Evolutionary conservation across 441 rosid species (phyloP).

Genomic region (Mallotus japonicus): DNA sequence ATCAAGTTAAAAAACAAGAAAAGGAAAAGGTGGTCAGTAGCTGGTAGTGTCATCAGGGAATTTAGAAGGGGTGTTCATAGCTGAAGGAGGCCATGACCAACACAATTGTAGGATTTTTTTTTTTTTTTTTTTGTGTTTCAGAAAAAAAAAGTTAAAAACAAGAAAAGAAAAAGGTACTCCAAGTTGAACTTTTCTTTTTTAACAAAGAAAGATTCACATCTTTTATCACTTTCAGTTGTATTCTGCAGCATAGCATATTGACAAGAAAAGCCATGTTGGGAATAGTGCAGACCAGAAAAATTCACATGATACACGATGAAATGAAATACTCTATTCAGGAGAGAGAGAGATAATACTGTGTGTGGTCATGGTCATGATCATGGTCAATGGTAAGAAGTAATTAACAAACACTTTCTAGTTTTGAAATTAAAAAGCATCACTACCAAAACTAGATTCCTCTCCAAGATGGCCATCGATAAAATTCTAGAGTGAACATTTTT

Average conservation of each 20-base stretch:
- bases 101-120: no score
- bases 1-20: not conserved
- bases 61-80: no score
- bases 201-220: slow-evolving; percentile 13
- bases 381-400: slow-evolving; percentile 2
- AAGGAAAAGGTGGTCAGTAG: no score
- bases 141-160: not conserved
- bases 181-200: not conserved
- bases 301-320: slow-evolving; percentile 13
- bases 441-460: slow-evolving; percentile 1
- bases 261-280: slow-evolving; percentile 15
- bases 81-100: no score
- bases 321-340: not conserved
- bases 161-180: not conserved
- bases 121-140: no score
- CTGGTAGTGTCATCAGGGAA: no score
- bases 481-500: not conserved
- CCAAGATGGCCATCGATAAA: not conserved
- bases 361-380: no score
- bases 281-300: slow-evolving; percentile 20
- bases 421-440: slow-evolving; percentile 9
- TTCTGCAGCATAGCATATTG: slow-evolving; percentile 10
- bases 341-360: not conserved
- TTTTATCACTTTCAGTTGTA: slow-evolving; percentile 15
- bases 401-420: slow-evolving; percentile 14